Evolutionary conservation across 2,329 filamentous ascomycete genomes (phyloP), one percentile per base, ranked within the genome.

Genomic region (Ophiostoma montium): DNA sequence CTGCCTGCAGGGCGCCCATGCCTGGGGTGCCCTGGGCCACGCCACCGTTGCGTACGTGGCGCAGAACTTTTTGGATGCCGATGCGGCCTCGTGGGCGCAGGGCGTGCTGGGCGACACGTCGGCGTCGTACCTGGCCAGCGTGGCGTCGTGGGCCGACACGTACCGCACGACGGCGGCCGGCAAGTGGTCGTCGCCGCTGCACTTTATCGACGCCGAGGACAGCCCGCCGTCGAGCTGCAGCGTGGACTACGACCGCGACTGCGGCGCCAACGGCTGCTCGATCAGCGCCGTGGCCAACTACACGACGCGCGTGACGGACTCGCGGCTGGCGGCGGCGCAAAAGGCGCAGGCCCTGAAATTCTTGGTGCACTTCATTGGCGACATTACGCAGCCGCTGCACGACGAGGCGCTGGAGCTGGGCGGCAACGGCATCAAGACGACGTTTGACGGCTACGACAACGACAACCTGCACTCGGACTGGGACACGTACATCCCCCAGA

Each of bases 271-370:
- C 12, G 70, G 70, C 1, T 74, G 71, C 60, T 59, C 71, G 33
- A 63, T 74, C 38, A 64, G 60, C 49, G 67, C 67, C n/a, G 59
- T 69, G 12, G 59, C 63, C 55, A 68, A 66, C 52, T 66, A 79
- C 62, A 80, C 75, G 16, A 58, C 64, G 31, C 70, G 76, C 54
- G 60, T 74, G 6, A 62, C 73, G 39, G 70, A 78, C 56, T 52
- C 63, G 8, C 47, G 35, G 9, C 59, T 81, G 42, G 63, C 62
- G 30, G 58, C 61, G 4, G 70, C 65, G 62, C 67, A 70, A 54
- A 68, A 73, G 42, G 67, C 66, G 45, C 72, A 80, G 62, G 78
- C 79, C 2, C 74, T 76, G 57, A 81, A 80, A 64, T 82, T 83
- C 59, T 68, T 80, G 49, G 64, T 63, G n/a, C 65, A 75, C 61